phyloP scores from a whole-genome alignment of 208 protist species.

The Trypanosoma boissoni region DNA sequence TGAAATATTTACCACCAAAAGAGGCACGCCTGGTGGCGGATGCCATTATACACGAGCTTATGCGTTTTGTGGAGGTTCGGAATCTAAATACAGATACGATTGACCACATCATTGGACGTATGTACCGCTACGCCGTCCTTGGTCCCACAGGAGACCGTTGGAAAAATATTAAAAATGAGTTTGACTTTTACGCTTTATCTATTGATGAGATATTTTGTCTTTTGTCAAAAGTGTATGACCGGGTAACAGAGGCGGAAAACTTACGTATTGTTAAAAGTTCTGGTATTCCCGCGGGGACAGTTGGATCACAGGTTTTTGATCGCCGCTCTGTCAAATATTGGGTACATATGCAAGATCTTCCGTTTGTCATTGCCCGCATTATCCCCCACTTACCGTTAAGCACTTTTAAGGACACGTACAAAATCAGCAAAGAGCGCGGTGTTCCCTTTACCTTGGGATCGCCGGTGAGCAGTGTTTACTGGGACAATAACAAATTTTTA shows the following conservation, averaged over 20 bases:
- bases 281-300: conserved; percentile 49
- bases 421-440: conserved; percentile 43
- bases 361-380: conserved; percentile 87
- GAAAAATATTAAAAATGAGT: conserved; percentile 64
- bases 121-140: conserved; percentile 85
- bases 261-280: conserved; percentile 58
- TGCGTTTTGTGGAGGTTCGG: conserved; percentile 80
- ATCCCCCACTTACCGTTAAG: conserved; percentile 82
- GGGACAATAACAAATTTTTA: conserved; percentile 84
- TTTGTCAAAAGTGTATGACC: conserved; percentile 75
- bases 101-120: conserved; percentile 82
- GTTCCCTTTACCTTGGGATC: conserved; percentile 71
- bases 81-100: conserved; percentile 88
- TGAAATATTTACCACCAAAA: conserved; percentile 33
- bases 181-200: conserved; percentile 57
- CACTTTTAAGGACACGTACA: conserved; percentile 85
- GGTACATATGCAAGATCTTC: conserved; percentile 85
- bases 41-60: conserved; percentile 68
- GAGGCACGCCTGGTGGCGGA: conserved; percentile 72
- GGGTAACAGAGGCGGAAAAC: conserved; percentile 63
- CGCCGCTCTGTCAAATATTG: conserved; percentile 87
- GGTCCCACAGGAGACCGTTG: conserved; percentile 78
- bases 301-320: conserved; percentile 86
- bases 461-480: conserved; percentile 87
- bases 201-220: conserved; percentile 72